These are phyloP conservation scores for Chiua sp. DNA, from an alignment of 1,284 basidiomycete genomes.

Conservation along the genomic window DNA sequence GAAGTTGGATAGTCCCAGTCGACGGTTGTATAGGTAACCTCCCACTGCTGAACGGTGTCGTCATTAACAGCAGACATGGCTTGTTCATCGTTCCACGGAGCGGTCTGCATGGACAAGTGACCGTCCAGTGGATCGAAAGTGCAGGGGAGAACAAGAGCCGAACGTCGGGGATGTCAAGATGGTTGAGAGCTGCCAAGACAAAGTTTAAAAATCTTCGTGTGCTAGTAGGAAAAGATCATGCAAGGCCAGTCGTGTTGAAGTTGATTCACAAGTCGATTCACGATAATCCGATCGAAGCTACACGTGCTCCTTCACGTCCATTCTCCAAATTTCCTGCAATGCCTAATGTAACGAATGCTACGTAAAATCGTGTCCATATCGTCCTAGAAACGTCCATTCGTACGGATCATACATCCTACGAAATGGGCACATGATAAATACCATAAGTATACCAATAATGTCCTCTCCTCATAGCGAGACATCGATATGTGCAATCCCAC, in stretches of 20 bases:
- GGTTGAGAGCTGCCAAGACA: not conserved
- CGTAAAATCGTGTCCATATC: not conserved
- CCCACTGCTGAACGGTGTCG: conserved; percentile 14
- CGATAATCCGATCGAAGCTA: conserved; percentile 30
- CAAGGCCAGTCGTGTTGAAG: not conserved
- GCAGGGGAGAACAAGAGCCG: not conserved
- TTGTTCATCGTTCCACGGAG: conserved; percentile 4
- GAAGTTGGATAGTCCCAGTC: conserved; percentile 33
- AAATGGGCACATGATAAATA: conserved; percentile 12
- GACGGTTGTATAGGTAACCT: conserved; percentile 22
- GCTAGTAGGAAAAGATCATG: conserved; percentile 3
- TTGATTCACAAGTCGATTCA: conserved; percentile 16
- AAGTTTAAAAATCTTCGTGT: not conserved
- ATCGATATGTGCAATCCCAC: conserved; percentile 36
- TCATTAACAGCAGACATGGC: not conserved
- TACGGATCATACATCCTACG: not conserved
- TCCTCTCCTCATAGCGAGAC: conserved; percentile 21
- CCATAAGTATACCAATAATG: conserved; percentile 14
- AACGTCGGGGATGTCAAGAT: not conserved
- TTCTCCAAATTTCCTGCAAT: not conserved
- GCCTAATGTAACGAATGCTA: not conserved
- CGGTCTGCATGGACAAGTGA: conserved; percentile 15
- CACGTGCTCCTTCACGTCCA: conserved; percentile 20
- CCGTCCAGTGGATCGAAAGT: conserved; percentile 16
- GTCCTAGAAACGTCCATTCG: not conserved